These are phyloP conservation scores for Scenedesmus sp. DNA, from an alignment of 163 green algal species.

Conservation along the genomic window DNA sequence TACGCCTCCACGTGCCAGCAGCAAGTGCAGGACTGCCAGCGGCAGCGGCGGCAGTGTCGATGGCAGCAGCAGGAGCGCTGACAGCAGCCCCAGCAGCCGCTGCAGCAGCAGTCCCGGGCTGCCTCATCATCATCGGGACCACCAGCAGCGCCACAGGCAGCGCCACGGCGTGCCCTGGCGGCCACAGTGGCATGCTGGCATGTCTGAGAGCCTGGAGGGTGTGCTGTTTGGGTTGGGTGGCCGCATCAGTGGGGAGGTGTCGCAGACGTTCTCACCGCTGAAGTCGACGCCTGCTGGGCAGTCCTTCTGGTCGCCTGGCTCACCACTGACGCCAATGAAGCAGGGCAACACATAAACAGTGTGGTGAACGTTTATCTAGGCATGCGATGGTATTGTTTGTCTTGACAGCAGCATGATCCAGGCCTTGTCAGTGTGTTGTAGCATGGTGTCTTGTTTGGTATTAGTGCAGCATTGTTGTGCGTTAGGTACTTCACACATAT, in stretches of 20 bases:
- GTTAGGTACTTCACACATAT: background rate
- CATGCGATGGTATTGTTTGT: background rate
- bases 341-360: background rate
- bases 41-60: background rate
- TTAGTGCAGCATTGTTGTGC: background rate
- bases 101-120: background rate
- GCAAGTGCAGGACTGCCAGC: background rate
- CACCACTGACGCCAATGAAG: constrained; percentile 28
- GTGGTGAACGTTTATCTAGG: background rate
- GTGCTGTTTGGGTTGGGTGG: constrained; percentile 30
- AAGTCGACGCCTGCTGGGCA: constrained; percentile 6
- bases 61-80: background rate
- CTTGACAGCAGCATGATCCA: background rate
- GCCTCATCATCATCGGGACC: background rate
- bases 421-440: background rate
- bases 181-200: background rate
- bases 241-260: constrained; percentile 21
- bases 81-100: background rate
- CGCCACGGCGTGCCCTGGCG: background rate
- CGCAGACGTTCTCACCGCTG: constrained; percentile 42
- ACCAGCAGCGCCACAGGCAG: background rate
- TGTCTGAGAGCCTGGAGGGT: constrained; percentile 9
- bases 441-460: background rate
- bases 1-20: background rate
- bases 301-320: background rate